Percentiles rank a stretch among this genome's conserved stretches.
phyloP scores from a whole-genome alignment of 805 yeast species.

The Wickerhamomyces tratensis region DNA sequence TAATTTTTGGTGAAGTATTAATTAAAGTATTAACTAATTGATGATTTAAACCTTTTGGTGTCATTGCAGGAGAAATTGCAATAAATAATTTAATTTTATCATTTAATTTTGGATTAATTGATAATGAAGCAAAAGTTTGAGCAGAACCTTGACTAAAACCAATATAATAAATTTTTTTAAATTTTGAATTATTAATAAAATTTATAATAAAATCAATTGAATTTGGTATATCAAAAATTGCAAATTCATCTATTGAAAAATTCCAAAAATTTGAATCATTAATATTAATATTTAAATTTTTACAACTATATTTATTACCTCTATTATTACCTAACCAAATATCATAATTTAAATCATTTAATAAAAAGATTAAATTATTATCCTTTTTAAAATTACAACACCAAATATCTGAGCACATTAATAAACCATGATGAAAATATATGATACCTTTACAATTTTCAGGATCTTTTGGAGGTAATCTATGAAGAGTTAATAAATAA shows the following conservation, averaged over 20 bases:
- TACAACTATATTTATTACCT: conserved; percentile 87
- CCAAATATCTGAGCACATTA: conserved; percentile 88
- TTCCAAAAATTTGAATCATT: conserved; percentile 61
- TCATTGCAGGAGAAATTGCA: conserved; percentile 90
- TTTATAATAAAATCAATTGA: conserved; percentile 64
- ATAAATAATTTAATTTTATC: conserved; percentile 44
- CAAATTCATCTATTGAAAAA: conserved; percentile 86
- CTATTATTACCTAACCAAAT: conserved; percentile 93
- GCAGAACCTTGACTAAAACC: conserved; percentile 96
- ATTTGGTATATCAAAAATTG: conserved; percentile 84
- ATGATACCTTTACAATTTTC: conserved; percentile 36
- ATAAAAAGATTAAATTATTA: conserved; percentile 60
- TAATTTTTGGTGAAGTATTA: conserved; percentile 65
- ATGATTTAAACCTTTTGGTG: conserved; percentile 78
- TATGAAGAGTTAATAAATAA: conserved; percentile 65
- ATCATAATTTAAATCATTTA: conserved; percentile 80
- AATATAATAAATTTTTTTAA: conserved; percentile 58
- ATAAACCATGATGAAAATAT: conserved; percentile 84
- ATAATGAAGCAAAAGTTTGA: conserved; percentile 82
- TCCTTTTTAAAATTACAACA: conserved; percentile 35
- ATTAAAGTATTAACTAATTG: conserved; percentile 66
- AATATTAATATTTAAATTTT: conserved; percentile 45
- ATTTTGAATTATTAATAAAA: conserved; percentile 25
- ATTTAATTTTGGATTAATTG: conserved; percentile 57
- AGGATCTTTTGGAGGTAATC: conserved; percentile 36